A percentile compares a stretch with the other conserved stretches of the same genome.
phyloP scores from a whole-genome alignment of 768 basidiomycete species.

The Collybia sordida region DNA sequence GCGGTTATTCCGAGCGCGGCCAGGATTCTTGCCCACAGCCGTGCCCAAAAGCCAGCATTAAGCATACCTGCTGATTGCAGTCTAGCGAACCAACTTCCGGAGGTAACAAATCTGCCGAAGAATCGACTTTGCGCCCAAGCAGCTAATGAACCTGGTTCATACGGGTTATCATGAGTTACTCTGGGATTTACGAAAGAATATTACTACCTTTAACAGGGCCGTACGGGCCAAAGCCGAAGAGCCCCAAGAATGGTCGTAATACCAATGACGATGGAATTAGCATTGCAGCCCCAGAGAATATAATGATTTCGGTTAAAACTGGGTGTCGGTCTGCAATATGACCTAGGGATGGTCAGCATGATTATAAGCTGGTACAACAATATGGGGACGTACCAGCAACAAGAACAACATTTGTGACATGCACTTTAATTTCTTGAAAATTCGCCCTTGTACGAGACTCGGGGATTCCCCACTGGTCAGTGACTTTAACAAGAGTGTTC shows the following conservation, averaged over 20 bases:
- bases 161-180: not conserved
- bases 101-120: slow-evolving; percentile 26
- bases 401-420: slow-evolving; percentile 20
- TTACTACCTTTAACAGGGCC: slow-evolving; percentile 31
- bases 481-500: slow-evolving; percentile 20
- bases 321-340: slow-evolving; percentile 37
- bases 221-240: slow-evolving; percentile 36
- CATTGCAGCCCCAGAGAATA: slow-evolving; percentile 20
- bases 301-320: slow-evolving; percentile 18
- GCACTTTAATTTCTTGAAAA: slow-evolving; percentile 22
- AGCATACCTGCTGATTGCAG: slow-evolving; percentile 31
- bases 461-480: slow-evolving; percentile 16
- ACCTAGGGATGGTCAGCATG: slow-evolving; percentile 16
- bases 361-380: not conserved
- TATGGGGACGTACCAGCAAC: slow-evolving; percentile 17
- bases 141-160: slow-evolving; percentile 28
- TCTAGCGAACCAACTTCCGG: slow-evolving; percentile 32
- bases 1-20: not conserved
- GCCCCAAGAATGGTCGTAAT: slow-evolving; percentile 24
- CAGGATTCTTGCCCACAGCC: not conserved
- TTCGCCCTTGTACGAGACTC: slow-evolving; percentile 19
- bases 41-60: not conserved
- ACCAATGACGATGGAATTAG: slow-evolving; percentile 30
- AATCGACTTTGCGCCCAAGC: slow-evolving; percentile 34
- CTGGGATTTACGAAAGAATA: not conserved